Evolutionary conservation across 192 early-diverging fungal species (phyloP).

Genomic region (Geranomyces variabilis): DNA sequence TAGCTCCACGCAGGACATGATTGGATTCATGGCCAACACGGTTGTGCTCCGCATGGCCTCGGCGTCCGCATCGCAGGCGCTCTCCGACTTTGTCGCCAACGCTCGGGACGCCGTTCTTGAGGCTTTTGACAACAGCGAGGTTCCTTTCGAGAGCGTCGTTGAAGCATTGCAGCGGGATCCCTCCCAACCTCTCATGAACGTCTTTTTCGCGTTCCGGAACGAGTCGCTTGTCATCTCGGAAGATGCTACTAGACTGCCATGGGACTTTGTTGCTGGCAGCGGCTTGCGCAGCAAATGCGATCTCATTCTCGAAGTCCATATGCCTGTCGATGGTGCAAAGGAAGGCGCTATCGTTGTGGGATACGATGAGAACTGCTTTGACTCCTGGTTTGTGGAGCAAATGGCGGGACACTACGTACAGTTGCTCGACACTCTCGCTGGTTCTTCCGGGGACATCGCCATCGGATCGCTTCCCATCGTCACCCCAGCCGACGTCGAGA

Average conservation of each 20-base stretch:
- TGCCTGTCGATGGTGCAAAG: background rate
- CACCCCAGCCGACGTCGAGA: background rate
- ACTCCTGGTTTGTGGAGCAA: constrained; percentile 2
- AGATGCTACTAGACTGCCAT: background rate
- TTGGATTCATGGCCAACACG: constrained; percentile 17
- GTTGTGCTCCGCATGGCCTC: background rate
- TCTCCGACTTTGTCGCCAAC: background rate
- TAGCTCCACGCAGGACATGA: background rate
- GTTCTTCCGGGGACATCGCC: background rate
- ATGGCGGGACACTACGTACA: background rate
- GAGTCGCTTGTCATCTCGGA: background rate
- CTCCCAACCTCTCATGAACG: background rate
- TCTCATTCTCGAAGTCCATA: background rate
- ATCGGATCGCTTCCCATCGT: background rate
- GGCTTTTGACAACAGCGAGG: background rate
- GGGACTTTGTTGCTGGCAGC: background rate
- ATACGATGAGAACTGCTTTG: constrained; percentile 1
- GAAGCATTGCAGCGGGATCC: background rate
- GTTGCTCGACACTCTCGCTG: constrained; percentile 1
- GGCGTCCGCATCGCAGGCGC: background rate
- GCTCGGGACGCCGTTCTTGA: background rate
- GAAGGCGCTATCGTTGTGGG: background rate
- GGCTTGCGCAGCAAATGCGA: background rate
- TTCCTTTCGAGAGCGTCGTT: constrained; percentile 7
- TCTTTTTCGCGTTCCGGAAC: background rate